These are phyloP conservation scores for Asterionellopsis glacialis DNA, from an alignment of 108 stramenopile genomes.

Conservation along the genomic window DNA sequence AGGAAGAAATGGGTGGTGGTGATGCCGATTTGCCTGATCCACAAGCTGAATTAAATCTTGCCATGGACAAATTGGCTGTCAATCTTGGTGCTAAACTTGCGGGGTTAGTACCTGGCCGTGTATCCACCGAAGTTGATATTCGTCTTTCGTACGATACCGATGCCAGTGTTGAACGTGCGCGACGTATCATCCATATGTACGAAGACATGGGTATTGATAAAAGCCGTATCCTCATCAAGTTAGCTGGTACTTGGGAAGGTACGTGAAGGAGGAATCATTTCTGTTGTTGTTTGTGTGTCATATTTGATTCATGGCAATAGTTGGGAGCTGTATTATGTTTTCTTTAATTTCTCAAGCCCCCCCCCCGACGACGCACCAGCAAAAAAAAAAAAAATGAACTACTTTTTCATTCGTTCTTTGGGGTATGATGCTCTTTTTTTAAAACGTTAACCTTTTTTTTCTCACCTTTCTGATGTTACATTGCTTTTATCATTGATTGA, in stretches of 20 bases:
- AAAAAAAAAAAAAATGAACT: too few relatives aligned
- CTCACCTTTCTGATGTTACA: too few relatives aligned
- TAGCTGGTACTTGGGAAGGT: slow-evolving; percentile 99
- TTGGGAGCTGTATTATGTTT: too few relatives aligned
- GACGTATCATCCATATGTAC: slow-evolving; percentile 91
- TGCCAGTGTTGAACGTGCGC: slow-evolving; percentile 75
- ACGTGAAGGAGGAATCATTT: too few relatives aligned
- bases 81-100: slow-evolving; percentile 89
- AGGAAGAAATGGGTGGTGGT: slow-evolving; percentile 42
- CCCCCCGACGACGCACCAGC: too few relatives aligned
- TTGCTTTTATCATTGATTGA: too few relatives aligned
- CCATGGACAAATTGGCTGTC: slow-evolving; percentile 93
- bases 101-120: slow-evolving; percentile 83
- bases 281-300: too few relatives aligned
- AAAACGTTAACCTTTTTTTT: too few relatives aligned
- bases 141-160: slow-evolving; percentile 92
- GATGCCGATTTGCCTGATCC: slow-evolving; percentile 46
- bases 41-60: slow-evolving; percentile 39
- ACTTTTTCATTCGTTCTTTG: too few relatives aligned
- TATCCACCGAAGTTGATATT: slow-evolving; percentile 97
- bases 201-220: slow-evolving; percentile 74
- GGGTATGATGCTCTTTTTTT: too few relatives aligned
- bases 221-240: slow-evolving; percentile 91
- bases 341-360: too few relatives aligned
- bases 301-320: too few relatives aligned